These are phyloP conservation scores for Trichoderma afroharzianum DNA, from an alignment of 2,329 filamentous ascomycete species.

Conservation along the genomic window DNA sequence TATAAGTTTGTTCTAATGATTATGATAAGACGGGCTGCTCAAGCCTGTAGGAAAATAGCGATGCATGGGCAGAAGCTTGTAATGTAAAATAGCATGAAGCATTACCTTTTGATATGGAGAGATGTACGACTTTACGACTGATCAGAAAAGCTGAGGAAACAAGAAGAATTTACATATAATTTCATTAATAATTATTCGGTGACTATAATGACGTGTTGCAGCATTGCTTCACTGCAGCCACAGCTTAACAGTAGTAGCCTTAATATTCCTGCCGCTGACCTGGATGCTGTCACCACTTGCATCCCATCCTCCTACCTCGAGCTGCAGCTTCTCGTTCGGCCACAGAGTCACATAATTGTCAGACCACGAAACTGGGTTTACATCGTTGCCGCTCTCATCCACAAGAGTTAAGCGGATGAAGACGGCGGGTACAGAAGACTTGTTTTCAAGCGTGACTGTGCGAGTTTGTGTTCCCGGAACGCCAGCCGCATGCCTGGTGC, in stretches of 20 bases:
- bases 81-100: not conserved
- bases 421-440: conserved; percentile 50
- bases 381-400: conserved; percentile 40
- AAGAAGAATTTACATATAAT: not conserved
- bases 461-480: conserved; percentile 14
- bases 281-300: conserved; percentile 14
- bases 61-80: not conserved
- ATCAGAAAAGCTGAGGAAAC: not conserved
- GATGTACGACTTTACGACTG: not conserved
- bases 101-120: not conserved
- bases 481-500: conserved; percentile 6
- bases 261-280: conserved; percentile 21
- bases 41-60: not conserved
- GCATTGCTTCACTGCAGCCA: not conserved
- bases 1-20: conserved; percentile 26
- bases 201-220: not conserved
- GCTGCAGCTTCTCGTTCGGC: conserved; percentile 47
- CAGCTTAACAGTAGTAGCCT: conserved; percentile 9
- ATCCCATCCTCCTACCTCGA: conserved; percentile 21
- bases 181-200: not conserved
- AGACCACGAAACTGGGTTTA: conserved; percentile 53
- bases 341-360: conserved; percentile 63
- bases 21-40: not conserved
- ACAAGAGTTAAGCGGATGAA: conserved; percentile 53
- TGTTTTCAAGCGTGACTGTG: conserved; percentile 48